These are phyloP conservation scores for Colletotrichum spaethianum DNA, from an alignment of 2,329 filamentous ascomycete genomes.

Conservation along the genomic window DNA sequence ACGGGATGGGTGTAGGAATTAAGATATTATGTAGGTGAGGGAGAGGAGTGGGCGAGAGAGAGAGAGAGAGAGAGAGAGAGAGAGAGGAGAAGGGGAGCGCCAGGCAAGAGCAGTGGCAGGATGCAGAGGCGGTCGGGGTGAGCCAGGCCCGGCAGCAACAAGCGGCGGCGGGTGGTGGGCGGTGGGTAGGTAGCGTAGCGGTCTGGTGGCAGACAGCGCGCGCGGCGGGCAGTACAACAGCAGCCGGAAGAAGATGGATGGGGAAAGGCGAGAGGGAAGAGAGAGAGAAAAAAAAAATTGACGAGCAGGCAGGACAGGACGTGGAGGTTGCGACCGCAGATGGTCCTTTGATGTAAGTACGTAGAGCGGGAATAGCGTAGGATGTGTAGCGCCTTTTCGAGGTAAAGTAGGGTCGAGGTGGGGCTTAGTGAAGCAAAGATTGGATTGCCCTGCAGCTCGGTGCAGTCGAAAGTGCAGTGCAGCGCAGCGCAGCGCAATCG, in stretches of 20 bases:
- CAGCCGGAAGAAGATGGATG: constrained; percentile 12
- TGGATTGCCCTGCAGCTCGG: constrained; percentile 37
- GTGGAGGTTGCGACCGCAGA: constrained; percentile 23
- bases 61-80: background rate
- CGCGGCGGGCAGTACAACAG: constrained; percentile 8
- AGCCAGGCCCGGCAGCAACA: constrained; percentile 12
- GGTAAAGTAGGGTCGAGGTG: constrained; percentile 36
- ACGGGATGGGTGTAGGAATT: constrained; percentile 39
- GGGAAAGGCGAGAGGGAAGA: constrained; percentile 24
- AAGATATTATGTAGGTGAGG: constrained; percentile 39
- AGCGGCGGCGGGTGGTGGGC: background rate
- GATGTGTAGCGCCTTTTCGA: constrained; percentile 40
- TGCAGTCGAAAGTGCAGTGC: constrained; percentile 26
- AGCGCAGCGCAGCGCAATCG: background rate
- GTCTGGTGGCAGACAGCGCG: constrained; percentile 19
- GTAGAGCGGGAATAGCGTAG: constrained; percentile 16
- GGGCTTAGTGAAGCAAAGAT: constrained; percentile 33
- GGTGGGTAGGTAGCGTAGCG: constrained; percentile 25
- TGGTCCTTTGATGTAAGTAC: constrained; percentile 28
- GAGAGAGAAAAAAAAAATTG: constrained; percentile 10
- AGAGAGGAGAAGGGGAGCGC: background rate
- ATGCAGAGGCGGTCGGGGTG: constrained; percentile 25
- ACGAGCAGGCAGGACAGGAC: constrained; percentile 12
- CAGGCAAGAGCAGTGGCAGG: background rate
- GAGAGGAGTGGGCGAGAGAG: constrained; percentile 3